Base-by-base conservation (phyloP, 177 flowering plant genomes). In the Vitis hybrid region DNA sequence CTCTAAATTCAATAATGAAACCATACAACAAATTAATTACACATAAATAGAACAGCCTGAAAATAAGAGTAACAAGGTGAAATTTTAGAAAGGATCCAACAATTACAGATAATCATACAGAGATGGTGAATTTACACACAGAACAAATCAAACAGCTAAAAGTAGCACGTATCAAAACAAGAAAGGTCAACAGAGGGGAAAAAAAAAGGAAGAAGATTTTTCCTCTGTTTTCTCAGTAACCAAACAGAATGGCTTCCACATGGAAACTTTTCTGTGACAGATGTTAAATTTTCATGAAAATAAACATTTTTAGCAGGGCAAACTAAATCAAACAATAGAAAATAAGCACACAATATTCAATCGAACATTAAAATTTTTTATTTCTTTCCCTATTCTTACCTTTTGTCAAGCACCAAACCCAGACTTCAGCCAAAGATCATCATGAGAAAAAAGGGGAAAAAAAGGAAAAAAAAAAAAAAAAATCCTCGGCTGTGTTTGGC, bases 211-310 rank as follows among this genome's bases (percentile, higher is more conserved):
- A 24, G 27, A 35, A 35, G 46, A 55, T 57, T 35, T 67, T 53
- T n/a, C 58, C 63, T 17, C 4, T 30, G 30, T 59, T 59, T 68
- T 58, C 63, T 58, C 27, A 48, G 27, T 35, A 68, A 50, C 18
- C 53, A 58, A 59, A 60, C 71, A 59, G 20, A 58, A 41, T 41
- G 46, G 18, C 15, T 58, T 58, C 71, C 21, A 58, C 12, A 58
- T 20, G 62, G 27, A 58, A 20, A 58, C 46, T 41, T 41, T 41
- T 41, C 46, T 41, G 46, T 41, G 46, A 41, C 46, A 41, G 46
- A 41, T 41, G 9, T 41, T 41, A 41, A 41, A 5, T 41, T 35
- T 41, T 8, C 46, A 41, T 41, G 46, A 41, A 5, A 41, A 41
- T 41, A 41, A 41, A 41, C 46, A 41, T 1, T 41, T 41, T 41